phyloP scores from a whole-genome alignment of 306 rosid species.

The Cicer cuneatum region DNA sequence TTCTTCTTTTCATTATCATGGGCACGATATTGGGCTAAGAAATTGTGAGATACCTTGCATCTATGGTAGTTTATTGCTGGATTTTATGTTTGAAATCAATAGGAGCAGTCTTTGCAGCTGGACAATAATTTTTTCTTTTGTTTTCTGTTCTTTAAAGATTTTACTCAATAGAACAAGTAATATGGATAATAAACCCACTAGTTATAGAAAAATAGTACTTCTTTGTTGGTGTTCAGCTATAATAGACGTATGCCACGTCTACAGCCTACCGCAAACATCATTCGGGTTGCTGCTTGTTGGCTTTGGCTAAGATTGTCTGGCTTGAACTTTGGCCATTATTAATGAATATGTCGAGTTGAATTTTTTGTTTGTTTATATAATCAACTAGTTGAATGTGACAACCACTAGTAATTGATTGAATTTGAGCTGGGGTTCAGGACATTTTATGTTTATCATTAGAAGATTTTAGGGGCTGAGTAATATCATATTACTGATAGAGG shows the following conservation, averaged over 20 bases:
- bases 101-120: too few species aligned
- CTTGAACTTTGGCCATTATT: conserved; percentile 22
- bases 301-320: not conserved
- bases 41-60: conserved; percentile 64
- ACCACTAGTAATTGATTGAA: not conserved
- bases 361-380: not conserved
- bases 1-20: conserved; percentile 70
- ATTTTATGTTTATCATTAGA: not conserved
- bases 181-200: conserved; percentile 12
- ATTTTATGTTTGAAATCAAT: conserved; percentile 23
- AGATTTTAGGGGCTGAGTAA: not conserved
- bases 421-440: not conserved
- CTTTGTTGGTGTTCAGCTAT: not conserved
- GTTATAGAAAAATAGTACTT: not conserved
- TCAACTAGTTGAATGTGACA: conserved; percentile 12
- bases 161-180: not conserved
- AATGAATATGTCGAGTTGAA: not conserved
- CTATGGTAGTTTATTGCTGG: conserved; percentile 32
- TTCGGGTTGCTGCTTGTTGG: not conserved
- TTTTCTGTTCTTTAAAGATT: not conserved
- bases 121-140: not conserved
- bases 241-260: conserved; percentile 3
- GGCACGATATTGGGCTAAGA: conserved; percentile 67
- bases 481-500: conserved; percentile 10
- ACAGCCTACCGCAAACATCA: conserved; percentile 2